These are phyloP conservation scores for Dendrostoma leiphaemia DNA, from an alignment of 2,329 filamentous ascomycete species.

Conservation along the genomic window DNA sequence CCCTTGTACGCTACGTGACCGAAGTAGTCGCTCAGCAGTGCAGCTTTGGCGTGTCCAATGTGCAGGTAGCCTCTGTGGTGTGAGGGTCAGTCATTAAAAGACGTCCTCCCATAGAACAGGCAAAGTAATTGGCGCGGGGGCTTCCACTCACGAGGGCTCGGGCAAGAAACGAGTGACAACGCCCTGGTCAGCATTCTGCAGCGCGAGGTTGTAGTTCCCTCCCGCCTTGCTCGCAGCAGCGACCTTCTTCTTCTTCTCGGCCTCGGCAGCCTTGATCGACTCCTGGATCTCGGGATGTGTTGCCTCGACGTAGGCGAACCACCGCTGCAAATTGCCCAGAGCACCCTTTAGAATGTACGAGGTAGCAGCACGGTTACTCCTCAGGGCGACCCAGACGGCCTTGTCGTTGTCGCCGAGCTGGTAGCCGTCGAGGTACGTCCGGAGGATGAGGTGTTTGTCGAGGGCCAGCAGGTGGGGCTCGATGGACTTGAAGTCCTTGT, in stretches of 20 bases:
- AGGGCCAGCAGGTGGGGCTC: conserved; percentile 73
- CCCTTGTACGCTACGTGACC: conserved; percentile 91
- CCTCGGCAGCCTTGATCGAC: conserved; percentile 68
- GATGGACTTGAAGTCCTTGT: conserved; percentile 77
- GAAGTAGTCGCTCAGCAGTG: conserved; percentile 93
- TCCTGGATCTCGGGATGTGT: conserved; percentile 72
- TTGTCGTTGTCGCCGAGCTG: conserved; percentile 72
- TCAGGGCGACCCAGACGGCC: conserved; percentile 79
- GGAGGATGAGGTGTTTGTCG: conserved; percentile 82
- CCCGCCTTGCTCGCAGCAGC: conserved; percentile 70
- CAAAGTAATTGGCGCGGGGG: no score
- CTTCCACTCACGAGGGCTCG: conserved; percentile 78
- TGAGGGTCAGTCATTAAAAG: neutral
- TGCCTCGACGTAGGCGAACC: conserved; percentile 85
- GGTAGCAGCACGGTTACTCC: conserved; percentile 79
- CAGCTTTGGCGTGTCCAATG: conserved; percentile 93
- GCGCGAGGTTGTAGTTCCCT: conserved; percentile 83
- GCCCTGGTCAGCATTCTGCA: conserved; percentile 81
- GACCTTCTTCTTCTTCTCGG: conserved; percentile 67
- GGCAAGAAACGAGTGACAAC: conserved; percentile 92
- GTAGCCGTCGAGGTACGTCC: conserved; percentile 84
- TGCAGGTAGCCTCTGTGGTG: conserved; percentile 72
- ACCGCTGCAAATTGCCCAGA: conserved; percentile 75
- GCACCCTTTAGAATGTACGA: conserved; percentile 77
- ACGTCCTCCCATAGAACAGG: no score